Evolutionary conservation across 2,329 filamentous ascomycete genomes (phyloP), one percentile per base, ranked within the genome.

Genomic region (Blumeriella jaapii): DNA sequence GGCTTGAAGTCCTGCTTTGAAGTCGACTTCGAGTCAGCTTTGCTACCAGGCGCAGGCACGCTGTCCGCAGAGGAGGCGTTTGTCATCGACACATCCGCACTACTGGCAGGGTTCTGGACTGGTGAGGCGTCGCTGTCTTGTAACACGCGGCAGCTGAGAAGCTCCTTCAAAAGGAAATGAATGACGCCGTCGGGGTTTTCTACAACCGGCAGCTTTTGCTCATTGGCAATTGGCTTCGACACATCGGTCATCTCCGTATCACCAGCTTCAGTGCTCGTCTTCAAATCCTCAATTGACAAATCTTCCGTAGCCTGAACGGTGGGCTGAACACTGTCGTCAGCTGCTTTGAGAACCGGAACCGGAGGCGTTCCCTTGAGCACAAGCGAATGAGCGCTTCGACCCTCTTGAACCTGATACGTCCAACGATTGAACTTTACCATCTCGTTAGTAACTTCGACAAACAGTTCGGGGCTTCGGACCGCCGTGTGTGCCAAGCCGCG

Each of bases 101-200:
- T 47, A 22, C 31, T 36, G 24, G 42, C 33, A 23, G 28, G 26
- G 28, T 46, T 51, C 6, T 51, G 8, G 19, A 39, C 25, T 17
- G 53, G 56, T 13, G 56, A 36, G 9, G 69, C 58, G 40, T 87
- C 80, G 51, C 82, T 87, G 52, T 96, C 89, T 23, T 93, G 84
- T 4, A 94, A 85, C 54, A 94, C 87, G 51, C 82, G 81, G 60
- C 93, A 96, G 32, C 84, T 87, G 37, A 95, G 68, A 29, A 98
- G 65, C 57, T 98, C 91, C 39, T 83, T 93, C 4, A 98, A 74
- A 14, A 98, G 67, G 59, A 94, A 98, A 53, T 96, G 85, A 39
- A 98, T 79, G 3, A 98, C 85, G 3, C 91, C 91, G 57, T 96
- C 91, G 0, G 89, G 85, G 43, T 91, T 86, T 57, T 95, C 87